Evolutionary conservation across 2,329 filamentous ascomycete genomes (phyloP).

Genomic region (Graphilbum ipis-grandicollis): DNA sequence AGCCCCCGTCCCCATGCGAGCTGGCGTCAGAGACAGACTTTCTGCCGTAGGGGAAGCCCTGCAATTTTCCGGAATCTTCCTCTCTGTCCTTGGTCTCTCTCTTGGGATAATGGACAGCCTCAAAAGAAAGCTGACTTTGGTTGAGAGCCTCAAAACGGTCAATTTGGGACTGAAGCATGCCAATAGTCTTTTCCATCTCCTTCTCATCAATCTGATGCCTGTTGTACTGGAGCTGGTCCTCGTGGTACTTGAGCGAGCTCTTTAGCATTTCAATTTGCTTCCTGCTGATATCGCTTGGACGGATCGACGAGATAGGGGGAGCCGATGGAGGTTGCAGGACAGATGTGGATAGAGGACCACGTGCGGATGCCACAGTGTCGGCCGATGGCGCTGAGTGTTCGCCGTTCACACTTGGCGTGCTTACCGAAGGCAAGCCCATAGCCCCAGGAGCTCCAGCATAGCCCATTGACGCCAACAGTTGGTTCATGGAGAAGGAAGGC

Average conservation of each 20-base stretch:
- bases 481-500: slow-evolving; percentile 9
- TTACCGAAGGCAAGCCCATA: neutral
- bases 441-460: neutral
- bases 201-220: slow-evolving; percentile 44
- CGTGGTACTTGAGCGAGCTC: slow-evolving; percentile 33
- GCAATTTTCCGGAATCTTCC: slow-evolving; percentile 1
- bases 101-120: slow-evolving; percentile 24
- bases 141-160: slow-evolving; percentile 27
- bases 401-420: no score
- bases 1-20: neutral
- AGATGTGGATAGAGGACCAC: no score
- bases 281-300: slow-evolving; percentile 41
- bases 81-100: slow-evolving; percentile 10
- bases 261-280: slow-evolving; percentile 37
- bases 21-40: neutral
- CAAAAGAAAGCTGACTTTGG: slow-evolving; percentile 25
- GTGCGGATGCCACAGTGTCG: no score
- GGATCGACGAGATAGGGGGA: slow-evolving; percentile 39
- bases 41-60: neutral
- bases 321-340: slow-evolving; percentile 9
- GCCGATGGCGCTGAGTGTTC: no score
- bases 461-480: slow-evolving; percentile 5
- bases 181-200: slow-evolving; percentile 29
- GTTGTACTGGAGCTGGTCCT: slow-evolving; percentile 43
- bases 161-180: slow-evolving; percentile 18